Evolutionary conservation across 768 basidiomycete genomes (phyloP).

Genomic region (Sutorius australiensis): DNA sequence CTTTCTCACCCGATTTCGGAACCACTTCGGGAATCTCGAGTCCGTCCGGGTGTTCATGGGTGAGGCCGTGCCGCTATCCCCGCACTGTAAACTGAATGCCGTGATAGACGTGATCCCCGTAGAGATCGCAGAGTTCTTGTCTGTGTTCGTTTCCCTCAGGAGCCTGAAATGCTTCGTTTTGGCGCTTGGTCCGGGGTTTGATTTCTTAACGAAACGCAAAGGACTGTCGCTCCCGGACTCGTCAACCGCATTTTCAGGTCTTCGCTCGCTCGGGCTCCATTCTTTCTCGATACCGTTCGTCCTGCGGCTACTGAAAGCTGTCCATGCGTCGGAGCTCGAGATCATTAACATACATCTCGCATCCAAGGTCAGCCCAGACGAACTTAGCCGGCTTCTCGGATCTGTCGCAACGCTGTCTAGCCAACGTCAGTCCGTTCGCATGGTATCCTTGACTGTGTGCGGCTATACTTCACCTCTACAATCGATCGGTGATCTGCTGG

Average conservation of each 20-base stretch:
- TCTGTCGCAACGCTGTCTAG: conserved; percentile 5
- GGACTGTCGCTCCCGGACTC: conserved; percentile 1
- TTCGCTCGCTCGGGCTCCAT: conserved; percentile 13
- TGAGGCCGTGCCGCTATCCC: neutral
- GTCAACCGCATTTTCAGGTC: conserved; percentile 2
- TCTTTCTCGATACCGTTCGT: conserved; percentile 10
- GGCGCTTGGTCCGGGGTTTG: conserved; percentile 11
- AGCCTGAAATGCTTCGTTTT: conserved; percentile 19
- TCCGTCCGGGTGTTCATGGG: conserved; percentile 17
- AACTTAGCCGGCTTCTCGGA: conserved; percentile 7
- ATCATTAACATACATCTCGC: conserved; percentile 17
- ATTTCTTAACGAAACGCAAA: conserved; percentile 11
- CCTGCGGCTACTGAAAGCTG: conserved; percentile 4
- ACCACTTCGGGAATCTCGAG: conserved; percentile 11
- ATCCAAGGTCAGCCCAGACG: conserved; percentile 4
- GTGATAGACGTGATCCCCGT: conserved; percentile 9
- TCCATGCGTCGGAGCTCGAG: conserved; percentile 10
- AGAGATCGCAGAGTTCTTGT: conserved; percentile 15
- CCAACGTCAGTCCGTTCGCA: conserved; percentile 4
- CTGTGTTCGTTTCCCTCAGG: conserved; percentile 9
- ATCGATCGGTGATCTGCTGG: conserved; percentile 8
- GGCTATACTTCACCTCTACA: conserved; percentile 12
- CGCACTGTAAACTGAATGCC: neutral
- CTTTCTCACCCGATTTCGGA: conserved; percentile 11
- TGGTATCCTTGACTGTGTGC: conserved; percentile 7